These are phyloP conservation scores for Coemansia umbellata DNA, from an alignment of 192 early-diverging fungal species.

Conservation along the genomic window DNA sequence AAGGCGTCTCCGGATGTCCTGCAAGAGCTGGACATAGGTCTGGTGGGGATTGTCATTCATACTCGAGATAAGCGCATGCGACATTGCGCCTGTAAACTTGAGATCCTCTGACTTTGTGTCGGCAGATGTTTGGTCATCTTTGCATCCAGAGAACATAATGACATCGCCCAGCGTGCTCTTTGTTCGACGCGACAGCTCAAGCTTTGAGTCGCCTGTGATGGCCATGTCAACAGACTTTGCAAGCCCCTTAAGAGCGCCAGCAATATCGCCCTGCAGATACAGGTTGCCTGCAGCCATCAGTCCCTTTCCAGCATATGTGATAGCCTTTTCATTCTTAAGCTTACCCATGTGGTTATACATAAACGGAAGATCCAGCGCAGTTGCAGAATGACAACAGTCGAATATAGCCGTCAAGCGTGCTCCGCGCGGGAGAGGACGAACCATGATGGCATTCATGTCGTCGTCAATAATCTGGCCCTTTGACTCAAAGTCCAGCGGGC, in stretches of 20 bases:
- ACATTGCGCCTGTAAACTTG: slow-evolving; percentile 67
- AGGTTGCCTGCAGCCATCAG: slow-evolving; percentile 21
- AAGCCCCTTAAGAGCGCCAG: slow-evolving; percentile 36
- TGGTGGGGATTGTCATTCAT: slow-evolving; percentile 56
- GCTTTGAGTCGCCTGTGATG: slow-evolving; percentile 45
- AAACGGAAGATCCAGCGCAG: slow-evolving; percentile 77
- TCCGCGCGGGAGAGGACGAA: slow-evolving; percentile 64
- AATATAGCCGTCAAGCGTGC: slow-evolving; percentile 77
- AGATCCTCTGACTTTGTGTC: slow-evolving; percentile 63
- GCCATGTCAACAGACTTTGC: slow-evolving; percentile 40
- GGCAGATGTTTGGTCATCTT: slow-evolving; percentile 79
- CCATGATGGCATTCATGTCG: slow-evolving; percentile 71
- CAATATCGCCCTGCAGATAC: slow-evolving; percentile 46
- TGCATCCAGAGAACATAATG: slow-evolving; percentile 80
- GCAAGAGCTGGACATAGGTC: slow-evolving; percentile 69
- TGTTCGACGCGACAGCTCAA: slow-evolving; percentile 28
- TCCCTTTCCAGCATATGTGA: slow-evolving; percentile 41
- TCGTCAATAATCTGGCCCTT: slow-evolving; percentile 72
- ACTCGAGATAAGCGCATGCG: slow-evolving; percentile 64
- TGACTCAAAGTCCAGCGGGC: slow-evolving; percentile 58
- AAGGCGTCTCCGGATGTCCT: slow-evolving; percentile 64
- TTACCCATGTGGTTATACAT: slow-evolving; percentile 69
- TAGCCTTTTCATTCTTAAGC: slow-evolving; percentile 52
- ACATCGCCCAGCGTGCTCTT: slow-evolving; percentile 63
- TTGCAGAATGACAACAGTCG: slow-evolving; percentile 84